Evolutionary conservation across 164 flowering plant genomes (phyloP), one percentile per base, ranked within the genome.

Genomic region (Platanus orientalis): DNA sequence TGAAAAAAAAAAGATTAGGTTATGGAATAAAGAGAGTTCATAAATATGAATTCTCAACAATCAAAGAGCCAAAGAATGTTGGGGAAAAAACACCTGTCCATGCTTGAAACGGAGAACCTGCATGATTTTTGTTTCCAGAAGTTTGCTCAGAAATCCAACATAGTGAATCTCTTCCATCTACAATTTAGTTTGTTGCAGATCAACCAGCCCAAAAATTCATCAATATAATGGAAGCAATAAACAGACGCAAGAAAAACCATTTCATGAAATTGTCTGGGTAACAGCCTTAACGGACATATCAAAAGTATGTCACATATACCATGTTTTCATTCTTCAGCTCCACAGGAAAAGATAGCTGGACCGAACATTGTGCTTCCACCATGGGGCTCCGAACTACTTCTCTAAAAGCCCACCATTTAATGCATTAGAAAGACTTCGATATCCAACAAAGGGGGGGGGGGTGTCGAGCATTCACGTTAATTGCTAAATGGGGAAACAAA

Each of bases 301-400:
- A 42, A n/a, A n/a, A n/a, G 61, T 34, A n/a, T n/a, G n/a, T 32
- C 44, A 20, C 40, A 70, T 71, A 45, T 32, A 93, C 98, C 96
- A 87, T 88, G 52, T 76, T 68, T 71, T 78, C 92, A 79, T 85
- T 84, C 72, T 83, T 88, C 74, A 93, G 78, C 74, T 81, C 88
- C 57, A 90, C 92, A 39, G 98, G 98, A 81, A 93, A 93, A 66
- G 92, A 79, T 62, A 93, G 66, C 84, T 87, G 96, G 49, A 93
- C 98, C 0, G 85, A 90, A 71, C 98, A 90, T 68, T 93, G 97
- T 64, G 87, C 96, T 81, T 93, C 96, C 55, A 90, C 96, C 98
- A 93, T 93, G 28, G 97, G 92, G 74, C 98, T 90, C 45, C 71
- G 77, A 53, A 93, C 98, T 48, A 80, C 79, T 78, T 93, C 98